Evolutionary conservation across 2,329 filamentous ascomycete species (phyloP), one percentile per base, ranked within the genome.

Genomic region (Aspergillus neoniger): DNA sequence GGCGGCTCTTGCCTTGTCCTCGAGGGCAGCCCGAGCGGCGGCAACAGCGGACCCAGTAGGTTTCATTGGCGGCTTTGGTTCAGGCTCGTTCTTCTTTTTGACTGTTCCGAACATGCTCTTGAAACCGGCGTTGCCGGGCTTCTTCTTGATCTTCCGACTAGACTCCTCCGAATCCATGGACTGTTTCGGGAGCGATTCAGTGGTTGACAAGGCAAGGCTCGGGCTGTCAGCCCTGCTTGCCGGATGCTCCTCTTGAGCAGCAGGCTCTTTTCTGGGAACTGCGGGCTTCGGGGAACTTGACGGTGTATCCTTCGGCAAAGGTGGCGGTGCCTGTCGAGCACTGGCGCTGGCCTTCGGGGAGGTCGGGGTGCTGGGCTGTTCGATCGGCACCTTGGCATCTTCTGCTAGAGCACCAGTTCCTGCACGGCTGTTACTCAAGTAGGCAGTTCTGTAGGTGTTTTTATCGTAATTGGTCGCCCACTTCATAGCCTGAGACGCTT

Each of bases 391-490:
- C 21, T 65, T 70, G 36, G 82, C 76, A 12, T 81, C 79, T 15
- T 82, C 79, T 43, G 79, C 76, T 1, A 79, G 81, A 19, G 80
- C 64, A 12, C 91, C 91, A 60, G 86, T 90, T 21, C 93, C 92
- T 44, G 90, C 88, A 65, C 83, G 86, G 51, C 79, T 81, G 72
- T 96, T 88, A 49, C 87, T 86, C 55, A 98, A 82, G 76, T 98
- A 98, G n/a, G 91, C 88, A 65, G 91, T 88, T 57, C 92, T 88
- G 63, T 96, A 89, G 7, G 89, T 83, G 70, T 95, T 88, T 77
- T 95, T 96, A 77, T 98, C 95, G 73, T 97, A 98, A 70, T 92
- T 92, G 76, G 84, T 94, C 32, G 94, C 92, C 95, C 95, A 99
- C 76, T 96, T 96, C 88, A 99, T 89, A 1, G 95, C 95, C 23